Percentiles rank a stretch among this genome's conserved stretches.
Conservation (phyloP, 805 yeast species). For the Millerozyma acaciae region DNA sequence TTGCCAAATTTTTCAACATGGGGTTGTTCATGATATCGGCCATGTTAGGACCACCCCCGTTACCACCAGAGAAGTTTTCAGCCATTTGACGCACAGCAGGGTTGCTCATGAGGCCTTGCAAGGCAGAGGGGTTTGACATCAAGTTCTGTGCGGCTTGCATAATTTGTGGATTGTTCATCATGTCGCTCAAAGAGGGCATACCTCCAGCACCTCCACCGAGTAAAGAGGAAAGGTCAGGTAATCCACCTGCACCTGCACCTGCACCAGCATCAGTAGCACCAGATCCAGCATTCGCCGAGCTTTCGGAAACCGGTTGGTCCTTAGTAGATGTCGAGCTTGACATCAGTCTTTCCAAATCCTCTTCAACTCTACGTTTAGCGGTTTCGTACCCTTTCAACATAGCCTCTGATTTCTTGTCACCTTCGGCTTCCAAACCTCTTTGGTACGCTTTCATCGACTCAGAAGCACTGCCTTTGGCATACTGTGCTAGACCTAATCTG, state of each 20-base stretch:
- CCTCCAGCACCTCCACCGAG: conserved; percentile 70
- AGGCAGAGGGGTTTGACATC: conserved; percentile 81
- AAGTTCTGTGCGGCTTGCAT: conserved; percentile 84
- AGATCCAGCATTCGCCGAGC: conserved; percentile 19
- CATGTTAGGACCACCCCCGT: conserved; percentile 52
- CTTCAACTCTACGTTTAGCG: conserved; percentile 83
- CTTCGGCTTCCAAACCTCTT: conserved; percentile 83
- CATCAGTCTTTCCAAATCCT: conserved; percentile 46
- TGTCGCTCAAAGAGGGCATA: conserved; percentile 59
- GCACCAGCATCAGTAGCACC: conserved; percentile 28
- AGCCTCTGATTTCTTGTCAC: conserved; percentile 76
- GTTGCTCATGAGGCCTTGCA: conserved; percentile 70
- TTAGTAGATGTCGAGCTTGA: conserved; percentile 5
- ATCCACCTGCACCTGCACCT: conserved; percentile 48
- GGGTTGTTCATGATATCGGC: conserved; percentile 79
- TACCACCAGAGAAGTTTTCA: conserved; percentile 65
- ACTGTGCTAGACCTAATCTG: conserved; percentile 89
- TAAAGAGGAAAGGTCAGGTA: conserved; percentile 75
- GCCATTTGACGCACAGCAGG: conserved; percentile 87
- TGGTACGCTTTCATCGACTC: conserved; percentile 89
- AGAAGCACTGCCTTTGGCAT: conserved; percentile 89
- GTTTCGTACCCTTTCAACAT: conserved; percentile 93
- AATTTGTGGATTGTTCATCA: conserved; percentile 88
- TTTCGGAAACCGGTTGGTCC: conserved; percentile 31
- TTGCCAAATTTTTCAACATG: conserved; percentile 66